Percentiles rank a stretch among this genome's conserved stretches.
phyloP scores from a whole-genome alignment of 129 eudicot species.

The Flaveria bidentis region DNA sequence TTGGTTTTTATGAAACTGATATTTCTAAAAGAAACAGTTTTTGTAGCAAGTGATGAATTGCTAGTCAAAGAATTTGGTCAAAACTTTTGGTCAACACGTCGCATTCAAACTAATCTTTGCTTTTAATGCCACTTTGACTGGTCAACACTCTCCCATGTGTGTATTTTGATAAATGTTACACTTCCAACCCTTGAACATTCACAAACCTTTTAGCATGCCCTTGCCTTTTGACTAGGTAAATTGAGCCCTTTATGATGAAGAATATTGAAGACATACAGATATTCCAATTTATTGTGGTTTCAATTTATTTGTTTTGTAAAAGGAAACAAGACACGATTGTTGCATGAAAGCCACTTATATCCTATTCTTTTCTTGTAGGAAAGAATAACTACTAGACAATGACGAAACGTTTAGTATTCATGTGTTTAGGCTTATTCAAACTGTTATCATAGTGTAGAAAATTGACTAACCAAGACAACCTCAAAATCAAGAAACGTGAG shows the following conservation, averaged over 20 bases:
- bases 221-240: constrained; percentile 11
- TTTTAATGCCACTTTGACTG: constrained; percentile 68
- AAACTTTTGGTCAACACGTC: constrained; percentile 53
- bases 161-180: constrained; percentile 19
- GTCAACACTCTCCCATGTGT: constrained; percentile 50
- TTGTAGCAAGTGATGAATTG: constrained; percentile 11
- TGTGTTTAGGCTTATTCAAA: not conserved
- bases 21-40: not conserved
- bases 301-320: not conserved
- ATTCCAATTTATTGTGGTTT: not conserved
- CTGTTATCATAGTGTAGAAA: not conserved
- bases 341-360: constrained; percentile 6
- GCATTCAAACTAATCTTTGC: constrained; percentile 57
- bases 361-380: not conserved
- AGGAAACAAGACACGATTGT: not conserved
- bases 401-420: not conserved
- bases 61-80: constrained; percentile 36
- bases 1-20: not conserved
- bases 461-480: not conserved
- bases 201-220: not conserved
- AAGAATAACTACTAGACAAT: not conserved
- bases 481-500: not conserved
- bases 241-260: not conserved
- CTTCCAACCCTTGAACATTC: constrained; percentile 9
- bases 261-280: not conserved